Base-by-base conservation (phyloP, 495 filamentous ascomycete genomes). In the Penicillium taxi region DNA sequence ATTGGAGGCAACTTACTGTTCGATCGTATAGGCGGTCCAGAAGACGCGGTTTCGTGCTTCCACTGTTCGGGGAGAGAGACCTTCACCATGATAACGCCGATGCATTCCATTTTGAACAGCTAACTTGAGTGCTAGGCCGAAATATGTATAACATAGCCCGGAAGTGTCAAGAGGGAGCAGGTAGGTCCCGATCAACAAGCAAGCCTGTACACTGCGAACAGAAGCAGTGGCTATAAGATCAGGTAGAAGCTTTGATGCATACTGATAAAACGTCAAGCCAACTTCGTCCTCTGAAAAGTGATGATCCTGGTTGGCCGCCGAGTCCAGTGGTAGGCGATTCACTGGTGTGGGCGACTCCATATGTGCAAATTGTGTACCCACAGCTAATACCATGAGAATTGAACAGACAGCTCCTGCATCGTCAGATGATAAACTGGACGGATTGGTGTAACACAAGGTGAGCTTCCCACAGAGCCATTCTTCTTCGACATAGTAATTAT, bases 91-190 rank as follows among this genome's bases (percentile, higher is more conserved):
- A 29, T 73, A 71, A 29, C 58, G 60, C 24, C 69, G 55, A 36
- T 73, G 69, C 69, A 73, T 73, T n/a, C 69, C 69, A 45, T 73
- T 73, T 28, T 72, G 69, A 26, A 73, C 69, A 0, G 67, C 69
- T 37, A 73, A 50, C 27, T 73, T 73, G 5, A 73, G 48, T 11
- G 67, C 66, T 28, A 73, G 38, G 1, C 65, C 65, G 40, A 72
- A 67, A 39, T 73, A 74, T 9, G 65, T 73, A 33, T 70, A 73
- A 20, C 66, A 65, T 14, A 73, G 50, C 6, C 69, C 70, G 9
- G 64, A 64, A 13, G 69, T 67, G 45, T 74, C 69, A 5, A 71
- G 46, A 3, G 70, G 67, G 18, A 74, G 48, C 5, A 71, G 41
- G 41, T 73, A 74, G 4, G 66, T 64, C 9, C 66, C 70, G 13